Evolutionary conservation across 2,329 filamentous ascomycete species (phyloP), one percentile per base, ranked within the genome.

Genomic region (Podosphaera aphanis): DNA sequence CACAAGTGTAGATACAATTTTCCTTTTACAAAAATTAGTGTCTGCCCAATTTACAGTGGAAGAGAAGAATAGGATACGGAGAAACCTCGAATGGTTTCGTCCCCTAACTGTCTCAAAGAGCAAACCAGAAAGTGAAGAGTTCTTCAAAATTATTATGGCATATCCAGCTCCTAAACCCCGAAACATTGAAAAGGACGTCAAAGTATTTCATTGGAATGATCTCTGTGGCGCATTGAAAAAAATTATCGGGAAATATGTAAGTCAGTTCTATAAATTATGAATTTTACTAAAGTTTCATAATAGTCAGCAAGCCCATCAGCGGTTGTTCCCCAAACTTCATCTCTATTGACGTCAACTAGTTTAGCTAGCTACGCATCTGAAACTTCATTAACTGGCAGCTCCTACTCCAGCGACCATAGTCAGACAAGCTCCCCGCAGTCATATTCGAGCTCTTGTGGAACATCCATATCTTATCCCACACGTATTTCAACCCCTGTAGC

Each of bases 181-280:
- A 50, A 94, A 95, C 59, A 98, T 98, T 52, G 90, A 95, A 66
- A 98, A 98, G 66, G 88, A 95, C 57, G 86, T 98, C 59, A 98
- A 98, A 65, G 90, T 95, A 11, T 98, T 95, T 58, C 80, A 85
- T 3, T 98, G 90, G 90, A 90, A 85, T 62, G 83, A 90, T 49
- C 69, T 98, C 39, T 73, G 74, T 43, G 73, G 77, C 49, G 88
- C 90, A 0, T 70, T 98, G 52, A 93, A 92, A 71, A 98, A 98
- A 68, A 95, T 98, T 57, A 93, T 98, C 60, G 79, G 83, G 57
- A 98, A 98, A 79, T 98, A 95, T 51, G 58, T 59, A 52, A 52
- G 56, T 53, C 29, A 42, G 16, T 13, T 10, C n/a, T 11, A 35
- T 21, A 25, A 31, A 35, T 25, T n/a, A 39, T 29, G 10, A 40